Evolutionary conservation across 352 stramenopile species (phyloP).

Genomic region (Phytopythium chamaehyphon): DNA sequence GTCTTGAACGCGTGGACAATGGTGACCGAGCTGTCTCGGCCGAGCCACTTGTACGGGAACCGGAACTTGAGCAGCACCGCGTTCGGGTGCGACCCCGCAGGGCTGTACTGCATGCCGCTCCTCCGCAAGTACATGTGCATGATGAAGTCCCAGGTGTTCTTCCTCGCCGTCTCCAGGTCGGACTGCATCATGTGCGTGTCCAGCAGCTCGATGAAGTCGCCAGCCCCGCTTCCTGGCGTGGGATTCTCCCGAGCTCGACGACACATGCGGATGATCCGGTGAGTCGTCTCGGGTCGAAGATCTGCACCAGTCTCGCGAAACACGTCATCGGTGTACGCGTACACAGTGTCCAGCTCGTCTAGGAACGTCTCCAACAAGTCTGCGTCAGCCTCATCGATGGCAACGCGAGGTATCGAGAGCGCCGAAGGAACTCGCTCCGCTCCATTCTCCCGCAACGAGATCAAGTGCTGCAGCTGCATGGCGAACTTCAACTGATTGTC

Average conservation of each 20-base stretch:
- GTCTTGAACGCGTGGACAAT: conserved; percentile 22
- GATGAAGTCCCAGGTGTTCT: conserved; percentile 20
- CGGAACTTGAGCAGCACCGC: conserved; percentile 18
- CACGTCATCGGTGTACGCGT: conserved; percentile 8
- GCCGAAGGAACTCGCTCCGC: too few relatives aligned
- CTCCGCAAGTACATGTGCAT: conserved; percentile 8
- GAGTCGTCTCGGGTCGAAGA: background rate
- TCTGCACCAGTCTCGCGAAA: background rate
- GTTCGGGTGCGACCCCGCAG: conserved; percentile 13
- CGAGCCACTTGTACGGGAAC: conserved; percentile 7
- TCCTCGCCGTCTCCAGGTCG: conserved; percentile 13
- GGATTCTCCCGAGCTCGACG: too few relatives aligned
- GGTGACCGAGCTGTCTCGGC: background rate
- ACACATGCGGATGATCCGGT: conserved; percentile 1
- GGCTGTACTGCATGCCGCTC: conserved; percentile 9
- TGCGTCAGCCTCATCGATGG: conserved; percentile 3
- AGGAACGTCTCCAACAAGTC: conserved; percentile 22
- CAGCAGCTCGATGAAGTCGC: conserved; percentile 17
- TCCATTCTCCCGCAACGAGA: too few relatives aligned
- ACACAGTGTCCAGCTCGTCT: conserved; percentile 16
- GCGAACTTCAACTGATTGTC: background rate
- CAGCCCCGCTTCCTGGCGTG: background rate
- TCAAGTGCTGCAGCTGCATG: background rate
- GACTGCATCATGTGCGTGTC: conserved; percentile 17
- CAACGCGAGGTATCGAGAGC: background rate